phyloP scores from a whole-genome alignment of 2,329 filamentous ascomycete genomes.

The Monosporascus sp. region DNA sequence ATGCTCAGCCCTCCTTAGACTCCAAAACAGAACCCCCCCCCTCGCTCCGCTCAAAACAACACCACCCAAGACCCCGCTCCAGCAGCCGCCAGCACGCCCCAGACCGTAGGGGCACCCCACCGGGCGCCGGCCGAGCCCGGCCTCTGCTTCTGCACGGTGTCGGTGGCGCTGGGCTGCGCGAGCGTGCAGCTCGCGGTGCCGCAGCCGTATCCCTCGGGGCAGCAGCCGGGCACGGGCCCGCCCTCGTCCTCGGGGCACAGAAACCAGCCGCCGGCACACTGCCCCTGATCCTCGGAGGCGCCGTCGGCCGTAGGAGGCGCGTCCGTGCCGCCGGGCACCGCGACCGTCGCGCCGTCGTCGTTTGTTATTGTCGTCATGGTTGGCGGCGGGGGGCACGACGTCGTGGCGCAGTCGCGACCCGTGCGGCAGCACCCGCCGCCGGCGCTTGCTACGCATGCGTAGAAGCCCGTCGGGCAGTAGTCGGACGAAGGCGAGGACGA shows the following conservation, averaged over 20 bases:
- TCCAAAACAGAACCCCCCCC: too few relatives aligned
- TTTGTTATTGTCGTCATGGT: conserved; percentile 60
- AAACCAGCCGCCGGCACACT: conserved; percentile 77
- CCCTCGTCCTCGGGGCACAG: conserved; percentile 54
- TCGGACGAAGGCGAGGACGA: conserved; percentile 22
- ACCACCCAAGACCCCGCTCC: conserved; percentile 1
- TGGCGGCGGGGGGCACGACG: conserved; percentile 63
- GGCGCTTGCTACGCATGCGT: conserved; percentile 79
- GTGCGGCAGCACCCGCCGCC: conserved; percentile 84
- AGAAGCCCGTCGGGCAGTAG: conserved; percentile 83
- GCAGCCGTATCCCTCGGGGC: conserved; percentile 71
- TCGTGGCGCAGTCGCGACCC: conserved; percentile 76
- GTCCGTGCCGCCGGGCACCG: conserved; percentile 50
- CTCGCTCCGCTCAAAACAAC: neutral
- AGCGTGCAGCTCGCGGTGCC: conserved; percentile 67
- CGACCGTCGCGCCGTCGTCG: conserved; percentile 65
- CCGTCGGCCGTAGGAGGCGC: conserved; percentile 35
- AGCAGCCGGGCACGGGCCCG: conserved; percentile 69
- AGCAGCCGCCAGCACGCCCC: neutral
- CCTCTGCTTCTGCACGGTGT: conserved; percentile 49
- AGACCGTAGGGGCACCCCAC: neutral
- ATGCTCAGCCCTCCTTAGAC: too few relatives aligned
- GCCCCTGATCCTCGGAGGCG: conserved; percentile 21
- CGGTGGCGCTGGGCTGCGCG: conserved; percentile 44
- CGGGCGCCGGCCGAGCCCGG: conserved; percentile 22